Conservation (phyloP, 2,329 filamentous ascomycete species). For the Colletotrichum cordylinicola region DNA sequence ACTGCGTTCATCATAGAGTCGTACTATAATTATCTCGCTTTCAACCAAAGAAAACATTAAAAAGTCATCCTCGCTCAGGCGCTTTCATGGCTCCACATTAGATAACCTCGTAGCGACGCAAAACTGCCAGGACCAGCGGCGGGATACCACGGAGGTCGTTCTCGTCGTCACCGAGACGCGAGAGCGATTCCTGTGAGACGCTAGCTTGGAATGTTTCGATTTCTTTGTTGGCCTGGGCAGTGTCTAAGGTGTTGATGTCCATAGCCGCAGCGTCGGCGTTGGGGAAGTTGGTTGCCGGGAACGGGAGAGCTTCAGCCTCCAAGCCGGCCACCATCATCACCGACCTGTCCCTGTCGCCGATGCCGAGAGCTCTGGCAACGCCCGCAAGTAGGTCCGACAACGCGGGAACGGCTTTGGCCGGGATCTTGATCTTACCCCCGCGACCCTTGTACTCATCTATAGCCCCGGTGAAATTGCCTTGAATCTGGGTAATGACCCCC, state of each 20-base stretch:
- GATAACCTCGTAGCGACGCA: conserved; percentile 1
- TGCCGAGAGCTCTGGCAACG: conserved; percentile 3
- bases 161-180: not conserved
- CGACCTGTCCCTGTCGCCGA: not conserved
- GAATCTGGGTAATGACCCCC: not conserved
- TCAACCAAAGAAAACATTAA: not conserved
- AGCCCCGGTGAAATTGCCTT: not conserved
- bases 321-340: not conserved
- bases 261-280: not conserved
- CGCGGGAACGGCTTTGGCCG: conserved; percentile 5
- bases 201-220: not conserved
- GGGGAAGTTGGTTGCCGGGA: not conserved
- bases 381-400: conserved; percentile 5
- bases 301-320: not conserved
- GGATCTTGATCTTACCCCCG: conserved; percentile 18
- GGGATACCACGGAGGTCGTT: conserved; percentile 10
- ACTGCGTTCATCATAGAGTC: not conserved
- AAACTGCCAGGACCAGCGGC: conserved; percentile 1
- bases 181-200: not conserved
- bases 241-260: conserved; percentile 2
- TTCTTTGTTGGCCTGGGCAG: not conserved
- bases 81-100: not conserved
- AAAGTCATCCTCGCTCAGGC: not conserved
- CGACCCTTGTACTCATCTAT: conserved; percentile 5
- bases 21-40: not conserved